Evolutionary conservation across 768 basidiomycete genomes (phyloP).

Genomic region (Boletus sp.): DNA sequence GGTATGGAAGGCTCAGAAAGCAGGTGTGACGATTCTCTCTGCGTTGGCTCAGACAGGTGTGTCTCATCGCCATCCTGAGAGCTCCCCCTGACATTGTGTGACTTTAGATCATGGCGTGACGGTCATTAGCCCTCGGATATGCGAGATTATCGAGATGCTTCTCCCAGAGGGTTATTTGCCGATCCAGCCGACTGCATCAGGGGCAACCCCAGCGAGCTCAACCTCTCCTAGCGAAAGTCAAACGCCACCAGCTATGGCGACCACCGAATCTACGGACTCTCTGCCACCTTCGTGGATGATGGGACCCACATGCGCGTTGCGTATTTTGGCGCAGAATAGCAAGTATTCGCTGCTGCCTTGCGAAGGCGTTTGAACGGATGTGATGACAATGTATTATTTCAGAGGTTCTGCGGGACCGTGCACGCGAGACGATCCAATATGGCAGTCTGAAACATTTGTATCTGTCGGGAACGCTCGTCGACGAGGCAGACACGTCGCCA

Average conservation of each 20-base stretch:
- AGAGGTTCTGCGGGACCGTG: constrained; percentile 10
- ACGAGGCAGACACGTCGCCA: constrained; percentile 11
- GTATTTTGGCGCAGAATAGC: constrained; percentile 15
- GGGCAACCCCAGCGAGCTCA: neutral
- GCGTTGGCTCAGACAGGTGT: constrained; percentile 21
- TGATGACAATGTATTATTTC: neutral
- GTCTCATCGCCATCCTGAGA: neutral
- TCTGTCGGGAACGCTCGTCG: constrained; percentile 15
- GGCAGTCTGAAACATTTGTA: constrained; percentile 15
- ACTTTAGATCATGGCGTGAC: constrained; percentile 14
- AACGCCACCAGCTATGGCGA: neutral
- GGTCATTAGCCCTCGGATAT: constrained; percentile 2
- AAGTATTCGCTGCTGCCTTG: neutral
- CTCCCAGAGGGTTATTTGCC: constrained; percentile 11
- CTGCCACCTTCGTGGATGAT: constrained; percentile 18
- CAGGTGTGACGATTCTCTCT: constrained; percentile 22
- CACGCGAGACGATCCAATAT: constrained; percentile 6
- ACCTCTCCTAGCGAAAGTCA: neutral
- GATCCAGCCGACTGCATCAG: neutral
- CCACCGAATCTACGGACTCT: neutral
- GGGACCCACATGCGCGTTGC: constrained; percentile 25
- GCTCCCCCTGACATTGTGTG: neutral
- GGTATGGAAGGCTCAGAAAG: constrained; percentile 21
- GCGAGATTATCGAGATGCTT: constrained; percentile 18
- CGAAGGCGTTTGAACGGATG: neutral